Conservation (phyloP, 2,329 filamentous ascomycete species). For the Colletotrichum musae region DNA sequence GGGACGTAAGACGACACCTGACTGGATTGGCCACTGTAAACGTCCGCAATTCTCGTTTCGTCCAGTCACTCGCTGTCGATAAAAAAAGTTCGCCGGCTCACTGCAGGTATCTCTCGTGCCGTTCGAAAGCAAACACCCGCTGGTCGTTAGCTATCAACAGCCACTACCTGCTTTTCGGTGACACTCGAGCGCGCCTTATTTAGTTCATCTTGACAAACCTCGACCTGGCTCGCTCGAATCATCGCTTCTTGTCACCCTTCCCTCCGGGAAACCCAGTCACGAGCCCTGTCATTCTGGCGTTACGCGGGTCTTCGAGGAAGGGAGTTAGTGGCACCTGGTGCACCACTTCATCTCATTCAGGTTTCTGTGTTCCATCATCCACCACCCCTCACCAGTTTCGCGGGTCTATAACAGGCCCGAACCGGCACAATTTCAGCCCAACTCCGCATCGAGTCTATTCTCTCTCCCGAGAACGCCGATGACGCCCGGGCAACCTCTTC, state of each 20-base stretch:
- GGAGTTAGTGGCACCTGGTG: conserved; percentile 30
- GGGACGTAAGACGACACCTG: background rate
- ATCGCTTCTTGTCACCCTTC: conserved; percentile 38
- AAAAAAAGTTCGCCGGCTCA: conserved; percentile 10
- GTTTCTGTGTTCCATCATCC: conserved; percentile 14
- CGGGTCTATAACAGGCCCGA: conserved; percentile 53
- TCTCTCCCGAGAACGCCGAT: conserved; percentile 61
- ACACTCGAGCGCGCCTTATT: conserved; percentile 27
- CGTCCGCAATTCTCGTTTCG: background rate
- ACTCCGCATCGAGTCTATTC: conserved; percentile 66
- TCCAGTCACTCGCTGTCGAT: conserved; percentile 7
- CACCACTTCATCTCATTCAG: conserved; percentile 26
- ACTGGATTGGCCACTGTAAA: background rate
- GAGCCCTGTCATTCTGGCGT: conserved; percentile 28
- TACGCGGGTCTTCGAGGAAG: conserved; percentile 22
- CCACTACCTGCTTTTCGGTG: conserved; percentile 18
- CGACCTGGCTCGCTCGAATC: conserved; percentile 5
- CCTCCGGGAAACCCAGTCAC: conserved; percentile 14
- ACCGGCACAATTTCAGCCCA: conserved; percentile 65
- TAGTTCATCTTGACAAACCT: conserved; percentile 36
- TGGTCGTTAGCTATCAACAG: conserved; percentile 22
- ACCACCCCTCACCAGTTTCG: conserved; percentile 48
- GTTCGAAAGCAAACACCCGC: conserved; percentile 21
- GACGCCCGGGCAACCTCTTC: conserved; percentile 51
- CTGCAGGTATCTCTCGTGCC: conserved; percentile 30